phyloP scores from a whole-genome alignment of 1,284 basidiomycete species.

The Cutaneotrichosporon spelunceum region DNA sequence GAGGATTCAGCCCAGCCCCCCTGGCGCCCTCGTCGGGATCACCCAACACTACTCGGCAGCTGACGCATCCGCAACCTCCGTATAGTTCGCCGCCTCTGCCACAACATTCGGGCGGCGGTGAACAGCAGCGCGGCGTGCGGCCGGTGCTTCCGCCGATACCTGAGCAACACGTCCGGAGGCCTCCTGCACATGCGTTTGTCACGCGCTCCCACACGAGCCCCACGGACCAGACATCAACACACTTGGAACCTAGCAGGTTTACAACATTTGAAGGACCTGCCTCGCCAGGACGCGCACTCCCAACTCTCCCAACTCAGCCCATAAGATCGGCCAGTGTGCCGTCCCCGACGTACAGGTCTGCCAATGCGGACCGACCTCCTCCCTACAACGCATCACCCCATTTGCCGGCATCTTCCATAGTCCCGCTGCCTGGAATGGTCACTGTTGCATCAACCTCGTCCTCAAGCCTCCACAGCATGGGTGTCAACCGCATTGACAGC shows the following conservation, averaged over 20 bases:
- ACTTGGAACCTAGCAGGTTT: not conserved
- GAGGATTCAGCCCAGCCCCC: not conserved
- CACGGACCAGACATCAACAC: not conserved
- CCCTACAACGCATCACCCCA: constrained; percentile 14
- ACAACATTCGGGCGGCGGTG: not conserved
- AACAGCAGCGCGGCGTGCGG: not conserved
- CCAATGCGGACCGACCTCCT: constrained; percentile 10
- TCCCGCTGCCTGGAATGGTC: constrained; percentile 4
- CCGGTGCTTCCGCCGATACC: too few relatives aligned
- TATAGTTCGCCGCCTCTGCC: constrained; percentile 7
- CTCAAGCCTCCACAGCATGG: not conserved
- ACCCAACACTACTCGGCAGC: not conserved
- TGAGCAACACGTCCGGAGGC: not conserved
- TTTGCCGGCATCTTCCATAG: constrained; percentile 17
- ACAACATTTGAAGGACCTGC: constrained; percentile 16
- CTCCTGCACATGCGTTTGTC: too few relatives aligned
- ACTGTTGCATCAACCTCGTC: constrained; percentile 11
- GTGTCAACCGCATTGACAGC: constrained; percentile 27
- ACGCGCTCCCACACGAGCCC: constrained; percentile 40
- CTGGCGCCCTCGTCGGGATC: not conserved
- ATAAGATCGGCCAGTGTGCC: constrained; percentile 17
- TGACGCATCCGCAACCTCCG: not conserved
- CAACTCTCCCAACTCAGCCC: constrained; percentile 31
- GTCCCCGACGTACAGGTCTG: constrained; percentile 5
- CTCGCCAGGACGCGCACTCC: constrained; percentile 38